Evolutionary conservation across 257 asterid species (phyloP).

Genomic region (Fraxinus quadrangulata): DNA sequence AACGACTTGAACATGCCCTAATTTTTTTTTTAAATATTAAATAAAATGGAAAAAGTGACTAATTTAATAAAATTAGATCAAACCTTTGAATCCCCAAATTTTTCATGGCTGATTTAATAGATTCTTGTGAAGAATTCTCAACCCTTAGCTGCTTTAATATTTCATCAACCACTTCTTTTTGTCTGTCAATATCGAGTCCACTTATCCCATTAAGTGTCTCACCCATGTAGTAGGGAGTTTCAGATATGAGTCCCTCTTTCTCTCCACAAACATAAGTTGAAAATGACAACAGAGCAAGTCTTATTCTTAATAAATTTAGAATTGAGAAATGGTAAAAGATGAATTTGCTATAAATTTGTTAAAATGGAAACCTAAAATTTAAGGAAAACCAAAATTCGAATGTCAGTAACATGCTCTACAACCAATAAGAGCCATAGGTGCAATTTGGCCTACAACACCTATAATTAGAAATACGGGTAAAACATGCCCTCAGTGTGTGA

Average conservation of each 20-base stretch:
- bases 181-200: conserved; percentile 55
- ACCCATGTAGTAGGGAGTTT: conserved; percentile 51
- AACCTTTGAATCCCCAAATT: conserved; percentile 75
- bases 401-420: not conserved
- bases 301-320: not conserved
- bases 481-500: no score
- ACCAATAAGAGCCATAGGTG: not conserved
- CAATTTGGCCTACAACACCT: not conserved
- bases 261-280: conserved; percentile 75
- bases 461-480: no score
- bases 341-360: no score
- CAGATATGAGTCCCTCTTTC: conserved; percentile 56
- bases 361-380: no score
- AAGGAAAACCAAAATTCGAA: no score
- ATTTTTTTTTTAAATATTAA: not conserved
- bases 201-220: conserved; percentile 58
- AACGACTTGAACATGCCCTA: no score
- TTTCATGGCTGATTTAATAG: conserved; percentile 46
- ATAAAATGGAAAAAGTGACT: not conserved
- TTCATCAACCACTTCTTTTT: conserved; percentile 46
- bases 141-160: conserved; percentile 46
- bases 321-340: no score
- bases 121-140: conserved; percentile 42
- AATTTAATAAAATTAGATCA: not conserved
- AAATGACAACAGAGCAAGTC: not conserved